Evolutionary conservation across 495 filamentous ascomycete species (phyloP).

Genomic region (Neurospora sp.): DNA sequence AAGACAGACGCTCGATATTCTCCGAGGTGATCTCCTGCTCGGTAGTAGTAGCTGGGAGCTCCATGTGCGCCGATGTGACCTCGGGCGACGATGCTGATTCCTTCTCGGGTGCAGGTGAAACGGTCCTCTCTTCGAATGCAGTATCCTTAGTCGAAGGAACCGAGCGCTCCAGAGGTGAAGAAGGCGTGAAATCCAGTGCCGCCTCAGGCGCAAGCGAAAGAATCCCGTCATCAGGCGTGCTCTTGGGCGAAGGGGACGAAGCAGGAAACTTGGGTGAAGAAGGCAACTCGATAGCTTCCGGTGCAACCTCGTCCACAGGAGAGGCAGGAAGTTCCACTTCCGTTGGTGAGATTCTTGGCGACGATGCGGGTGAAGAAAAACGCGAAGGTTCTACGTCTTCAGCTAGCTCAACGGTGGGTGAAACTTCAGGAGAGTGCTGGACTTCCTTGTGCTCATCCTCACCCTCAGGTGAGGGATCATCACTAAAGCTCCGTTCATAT

Average conservation of each 20-base stretch:
- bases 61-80: not conserved
- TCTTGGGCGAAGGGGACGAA: not conserved
- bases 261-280: not conserved
- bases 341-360: not conserved
- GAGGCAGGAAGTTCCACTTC: not conserved
- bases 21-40: not conserved
- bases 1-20: not conserved
- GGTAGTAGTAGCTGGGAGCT: not conserved
- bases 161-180: not conserved
- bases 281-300: not conserved
- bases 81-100: not conserved
- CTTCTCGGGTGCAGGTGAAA: not conserved
- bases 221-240: not conserved
- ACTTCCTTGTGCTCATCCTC: not conserved
- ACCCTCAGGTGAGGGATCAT: not conserved
- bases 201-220: not conserved
- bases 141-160: not conserved
- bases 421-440: not conserved
- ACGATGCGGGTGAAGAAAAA: not conserved
- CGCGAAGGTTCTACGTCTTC: not conserved
- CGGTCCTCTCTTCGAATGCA: not conserved
- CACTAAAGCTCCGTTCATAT: not conserved
- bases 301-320: not conserved
- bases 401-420: not conserved
- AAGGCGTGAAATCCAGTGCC: not conserved